Conservation (phyloP, 768 basidiomycete species). For the Stropharia rugosoannulata region DNA sequence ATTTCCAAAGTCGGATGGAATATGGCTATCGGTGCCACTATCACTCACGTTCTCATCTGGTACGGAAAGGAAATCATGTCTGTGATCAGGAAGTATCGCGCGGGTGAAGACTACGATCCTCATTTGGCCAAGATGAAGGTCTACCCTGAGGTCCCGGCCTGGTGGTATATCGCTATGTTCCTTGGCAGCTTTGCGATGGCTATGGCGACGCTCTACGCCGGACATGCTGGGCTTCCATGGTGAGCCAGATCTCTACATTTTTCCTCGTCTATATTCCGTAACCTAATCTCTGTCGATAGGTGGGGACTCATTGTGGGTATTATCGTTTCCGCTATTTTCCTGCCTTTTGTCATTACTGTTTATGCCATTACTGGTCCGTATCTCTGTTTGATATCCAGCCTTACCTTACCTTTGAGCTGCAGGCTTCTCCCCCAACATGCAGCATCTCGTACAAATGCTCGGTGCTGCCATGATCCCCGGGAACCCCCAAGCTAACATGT, state of each 20-base stretch:
- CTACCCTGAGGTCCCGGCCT: constrained; percentile 42
- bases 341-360: constrained; percentile 54
- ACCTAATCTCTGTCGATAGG: constrained; percentile 17
- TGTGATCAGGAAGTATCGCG: constrained; percentile 41
- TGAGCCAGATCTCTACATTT: constrained; percentile 17
- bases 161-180: constrained; percentile 50
- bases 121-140: constrained; percentile 58
- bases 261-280: background rate
- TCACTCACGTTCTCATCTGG: constrained; percentile 55
- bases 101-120: constrained; percentile 43
- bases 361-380: constrained; percentile 43
- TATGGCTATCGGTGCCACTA: constrained; percentile 45
- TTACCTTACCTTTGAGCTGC: background rate
- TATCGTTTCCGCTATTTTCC: constrained; percentile 45
- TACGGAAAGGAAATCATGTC: constrained; percentile 46
- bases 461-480: constrained; percentile 48
- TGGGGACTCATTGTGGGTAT: constrained; percentile 55
- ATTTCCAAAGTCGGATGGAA: constrained; percentile 36
- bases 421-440: constrained; percentile 15
- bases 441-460: constrained; percentile 38
- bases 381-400: background rate
- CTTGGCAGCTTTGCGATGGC: constrained; percentile 46
- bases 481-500: constrained; percentile 52
- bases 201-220: constrained; percentile 53
- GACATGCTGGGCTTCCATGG: constrained; percentile 56